Base-by-base conservation (phyloP, 352 stramenopile genomes). In the Phytophthora agathidicida region DNA sequence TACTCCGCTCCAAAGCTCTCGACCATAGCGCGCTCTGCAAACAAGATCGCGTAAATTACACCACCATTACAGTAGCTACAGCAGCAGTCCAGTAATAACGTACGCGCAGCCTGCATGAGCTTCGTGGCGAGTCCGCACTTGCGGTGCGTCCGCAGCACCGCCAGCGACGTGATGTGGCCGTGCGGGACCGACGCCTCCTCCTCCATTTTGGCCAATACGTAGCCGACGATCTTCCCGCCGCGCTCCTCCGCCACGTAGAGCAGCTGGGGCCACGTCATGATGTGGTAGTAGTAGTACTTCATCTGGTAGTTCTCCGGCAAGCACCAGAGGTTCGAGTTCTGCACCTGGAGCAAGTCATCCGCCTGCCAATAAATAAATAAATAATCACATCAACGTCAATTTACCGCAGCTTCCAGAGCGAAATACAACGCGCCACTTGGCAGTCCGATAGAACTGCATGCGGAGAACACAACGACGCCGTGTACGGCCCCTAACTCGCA, bases 231-330 rank as follows among this genome's bases (percentile, higher is more conserved):
- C 63, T 98, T 98, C 42, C 96, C 95, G 60, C 97, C 89, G 68
- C 97, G 87, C 65, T 99, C 96, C 73, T 99, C 97, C 0, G 97
- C 97, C 22, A 99, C 98, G 75, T 98, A 98, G 10, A 99, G 89
- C 47, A 99, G 84, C 72, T 99, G 97, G 28, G 98, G 98, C 98
- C 98, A 99, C 50, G 95, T 96, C 54, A 99, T 91, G 60, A 99
- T 92, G 75, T 99, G 98, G 86, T 99, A 99, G 62, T 99, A 98
- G 78, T 99, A 99, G 78, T 99, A 99, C 75, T 99, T 98, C 90
- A 99, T 98, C 81, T 99, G 96, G 77, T 99, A 99, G 78, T 99
- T 99, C 73, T 99, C 98, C 3, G 98, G 98, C 42, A 99, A 85
- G 82, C 97, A 99, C 95, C 96, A 99, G 27, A 99, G 80, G 77